Percentiles rank a stretch among this genome's conserved stretches.
Conservation (phyloP, 108 stramenopile species). For the Halocafeteria seosinensis region DNA sequence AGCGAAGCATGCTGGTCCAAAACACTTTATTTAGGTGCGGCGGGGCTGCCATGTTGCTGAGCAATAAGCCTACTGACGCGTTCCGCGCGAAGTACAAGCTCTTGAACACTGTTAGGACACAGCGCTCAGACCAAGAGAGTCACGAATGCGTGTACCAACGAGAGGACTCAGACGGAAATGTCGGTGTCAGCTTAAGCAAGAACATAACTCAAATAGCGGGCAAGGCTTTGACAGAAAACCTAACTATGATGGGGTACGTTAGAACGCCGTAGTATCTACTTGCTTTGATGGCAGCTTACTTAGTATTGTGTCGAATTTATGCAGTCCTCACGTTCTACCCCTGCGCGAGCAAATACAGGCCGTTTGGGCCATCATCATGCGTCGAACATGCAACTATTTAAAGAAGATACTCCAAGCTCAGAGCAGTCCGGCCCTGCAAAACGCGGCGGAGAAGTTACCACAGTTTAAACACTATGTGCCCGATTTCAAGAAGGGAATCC, state of each 20-base stretch:
- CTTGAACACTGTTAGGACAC: slow-evolving; percentile 77
- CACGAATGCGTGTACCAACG: slow-evolving; percentile 77
- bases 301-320: too few relatives aligned
- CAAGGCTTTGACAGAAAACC: slow-evolving; percentile 85
- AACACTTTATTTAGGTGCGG: slow-evolving; percentile 94
- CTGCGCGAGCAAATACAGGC: slow-evolving; percentile 55
- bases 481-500: slow-evolving; percentile 86
- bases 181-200: slow-evolving; percentile 77
- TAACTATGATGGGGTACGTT: slow-evolving; percentile 81
- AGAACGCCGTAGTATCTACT: too few relatives aligned
- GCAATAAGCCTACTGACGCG: slow-evolving; percentile 78
- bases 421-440: too few relatives aligned
- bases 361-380: slow-evolving; percentile 12
- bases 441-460: too few relatives aligned
- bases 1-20: slow-evolving; percentile 75
- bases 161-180: slow-evolving; percentile 55
- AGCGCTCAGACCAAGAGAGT: slow-evolving; percentile 61
- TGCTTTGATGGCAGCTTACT: too few relatives aligned
- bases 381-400: too few relatives aligned
- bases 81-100: slow-evolving; percentile 88
- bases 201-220: slow-evolving; percentile 91
- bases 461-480: slow-evolving; percentile 80
- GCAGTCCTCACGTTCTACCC: slow-evolving; percentile 72
- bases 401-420: too few relatives aligned
- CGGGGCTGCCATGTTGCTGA: slow-evolving; percentile 83